Percentiles rank a stretch among this genome's conserved stretches.
These are phyloP conservation scores for Osmozyma mogii DNA, from an alignment of 805 yeast species.

Conservation along the genomic window DNA sequence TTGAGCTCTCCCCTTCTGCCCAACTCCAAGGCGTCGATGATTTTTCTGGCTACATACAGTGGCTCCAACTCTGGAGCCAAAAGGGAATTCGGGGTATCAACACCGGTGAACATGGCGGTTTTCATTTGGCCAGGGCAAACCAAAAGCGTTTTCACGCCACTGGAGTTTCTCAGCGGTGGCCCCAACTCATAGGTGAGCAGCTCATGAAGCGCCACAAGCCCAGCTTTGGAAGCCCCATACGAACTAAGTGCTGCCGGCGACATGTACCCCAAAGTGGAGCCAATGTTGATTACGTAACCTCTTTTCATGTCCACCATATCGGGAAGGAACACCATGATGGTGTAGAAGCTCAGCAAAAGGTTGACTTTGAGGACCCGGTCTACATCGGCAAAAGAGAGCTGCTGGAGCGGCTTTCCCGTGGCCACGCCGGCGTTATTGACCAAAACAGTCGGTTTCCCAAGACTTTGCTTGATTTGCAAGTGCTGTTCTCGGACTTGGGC, in stretches of 20 bases:
- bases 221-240: conserved; percentile 90
- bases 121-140: conserved; percentile 84
- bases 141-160: conserved; percentile 63
- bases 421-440: conserved; percentile 84
- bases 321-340: conserved; percentile 66
- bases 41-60: conserved; percentile 47
- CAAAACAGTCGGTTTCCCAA: conserved; percentile 59
- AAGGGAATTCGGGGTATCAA: conserved; percentile 62
- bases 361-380: conserved; percentile 60
- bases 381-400: conserved; percentile 50
- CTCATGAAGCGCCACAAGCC: conserved; percentile 77
- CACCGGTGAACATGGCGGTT: conserved; percentile 67
- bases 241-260: conserved; percentile 77
- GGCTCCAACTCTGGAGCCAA: conserved; percentile 84
- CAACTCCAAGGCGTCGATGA: conserved; percentile 46
- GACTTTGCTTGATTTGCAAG: conserved; percentile 30
- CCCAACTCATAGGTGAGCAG: conserved; percentile 66
- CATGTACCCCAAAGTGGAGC: conserved; percentile 78
- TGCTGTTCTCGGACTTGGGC: conserved; percentile 36
- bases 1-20: conserved; percentile 66
- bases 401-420: conserved; percentile 47
- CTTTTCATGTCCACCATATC: conserved; percentile 52
- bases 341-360: conserved; percentile 59
- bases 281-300: conserved; percentile 75
- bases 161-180: conserved; percentile 34